Percentiles rank a stretch among this genome's conserved stretches.
Evolutionary conservation across 306 rosid species (phyloP).

Genomic region (Biancaea sappan): DNA sequence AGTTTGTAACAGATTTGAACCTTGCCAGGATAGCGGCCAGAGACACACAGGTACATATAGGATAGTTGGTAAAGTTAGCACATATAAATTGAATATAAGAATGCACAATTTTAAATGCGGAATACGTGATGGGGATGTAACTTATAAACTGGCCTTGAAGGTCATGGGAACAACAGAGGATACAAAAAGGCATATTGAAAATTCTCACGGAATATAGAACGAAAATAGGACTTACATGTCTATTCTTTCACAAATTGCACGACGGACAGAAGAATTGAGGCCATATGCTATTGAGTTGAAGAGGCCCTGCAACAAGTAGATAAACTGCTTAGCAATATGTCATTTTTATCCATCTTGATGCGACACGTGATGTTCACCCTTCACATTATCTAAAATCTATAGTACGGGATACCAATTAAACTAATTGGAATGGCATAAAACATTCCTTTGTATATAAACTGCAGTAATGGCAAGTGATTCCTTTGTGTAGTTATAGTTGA

Average conservation of each 20-base stretch:
- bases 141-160: constrained; percentile 11
- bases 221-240: constrained; percentile 64
- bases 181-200: background rate
- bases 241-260: constrained; percentile 81
- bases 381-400: constrained; percentile 22
- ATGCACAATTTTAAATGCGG: constrained; percentile 20
- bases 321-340: constrained; percentile 19
- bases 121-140: constrained; percentile 27
- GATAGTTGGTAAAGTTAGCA: constrained; percentile 6
- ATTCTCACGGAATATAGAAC: background rate
- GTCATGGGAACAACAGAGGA: constrained; percentile 9
- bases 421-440: constrained; percentile 28
- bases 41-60: background rate
- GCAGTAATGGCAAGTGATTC: background rate
- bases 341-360: constrained; percentile 13
- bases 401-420: constrained; percentile 30
- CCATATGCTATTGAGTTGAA: constrained; percentile 99
- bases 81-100: background rate
- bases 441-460: constrained; percentile 17
- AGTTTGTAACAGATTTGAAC: background rate
- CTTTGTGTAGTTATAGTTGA: background rate
- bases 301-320: constrained; percentile 70
- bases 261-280: constrained; percentile 94
- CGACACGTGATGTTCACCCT: constrained; percentile 21
- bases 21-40: background rate